Conservation (phyloP, 768 basidiomycete species). For the Amanita exitialis region DNA sequence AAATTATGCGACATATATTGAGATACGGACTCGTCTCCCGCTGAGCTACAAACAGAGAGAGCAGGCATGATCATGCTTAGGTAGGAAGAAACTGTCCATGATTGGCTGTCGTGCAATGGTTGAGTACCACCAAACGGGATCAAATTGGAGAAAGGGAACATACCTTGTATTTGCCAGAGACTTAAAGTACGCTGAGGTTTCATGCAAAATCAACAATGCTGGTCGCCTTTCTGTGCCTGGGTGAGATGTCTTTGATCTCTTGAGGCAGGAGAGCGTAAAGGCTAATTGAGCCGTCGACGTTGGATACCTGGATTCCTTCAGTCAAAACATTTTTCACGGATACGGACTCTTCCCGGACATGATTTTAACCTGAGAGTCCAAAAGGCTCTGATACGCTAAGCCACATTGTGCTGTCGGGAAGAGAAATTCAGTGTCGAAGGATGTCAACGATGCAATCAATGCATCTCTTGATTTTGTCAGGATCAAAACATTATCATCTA, state of each 20-base stretch:
- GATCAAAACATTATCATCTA: constrained; percentile 30
- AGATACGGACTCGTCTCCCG: constrained; percentile 9
- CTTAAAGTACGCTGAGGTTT: constrained; percentile 46
- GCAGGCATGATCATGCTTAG: constrained; percentile 13
- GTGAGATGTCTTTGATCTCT: not conserved
- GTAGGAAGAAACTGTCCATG: constrained; percentile 19
- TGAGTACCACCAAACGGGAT: not conserved
- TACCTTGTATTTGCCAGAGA: not conserved
- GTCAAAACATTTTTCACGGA: not conserved
- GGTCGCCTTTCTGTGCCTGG: not conserved
- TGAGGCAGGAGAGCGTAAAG: constrained; percentile 24
- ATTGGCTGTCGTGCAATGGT: not conserved
- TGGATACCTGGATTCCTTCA: constrained; percentile 31
- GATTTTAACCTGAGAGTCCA: constrained; percentile 34
- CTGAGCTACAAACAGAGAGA: constrained; percentile 13
- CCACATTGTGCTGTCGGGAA: constrained; percentile 22
- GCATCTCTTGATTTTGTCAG: constrained; percentile 42
- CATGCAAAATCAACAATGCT: constrained; percentile 33
- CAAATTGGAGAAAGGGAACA: not conserved
- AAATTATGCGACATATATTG: not conserved
- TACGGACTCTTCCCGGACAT: constrained; percentile 32
- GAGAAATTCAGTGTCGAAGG: constrained; percentile 50
- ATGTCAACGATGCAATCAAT: constrained; percentile 30
- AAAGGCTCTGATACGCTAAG: constrained; percentile 20
- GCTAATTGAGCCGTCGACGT: constrained; percentile 47